Conservation (phyloP, 2,329 filamentous ascomycete genomes). For the Aspergillus sp. region DNA sequence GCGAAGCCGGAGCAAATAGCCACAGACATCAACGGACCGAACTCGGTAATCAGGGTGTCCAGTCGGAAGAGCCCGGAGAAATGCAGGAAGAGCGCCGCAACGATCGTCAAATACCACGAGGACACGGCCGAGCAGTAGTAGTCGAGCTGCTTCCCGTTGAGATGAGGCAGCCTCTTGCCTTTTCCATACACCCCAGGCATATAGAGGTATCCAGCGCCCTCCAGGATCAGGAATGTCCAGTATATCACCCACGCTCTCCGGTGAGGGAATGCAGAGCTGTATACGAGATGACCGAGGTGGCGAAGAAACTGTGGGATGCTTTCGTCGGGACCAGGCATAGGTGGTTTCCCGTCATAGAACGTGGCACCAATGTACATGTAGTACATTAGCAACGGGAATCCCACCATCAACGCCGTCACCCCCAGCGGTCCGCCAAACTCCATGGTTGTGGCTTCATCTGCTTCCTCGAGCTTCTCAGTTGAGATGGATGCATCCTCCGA, state of each 20-base stretch:
- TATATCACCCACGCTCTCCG: conserved; percentile 85
- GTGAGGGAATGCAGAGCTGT: conserved; percentile 79
- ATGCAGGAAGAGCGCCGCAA: conserved; percentile 67
- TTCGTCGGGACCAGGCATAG: conserved; percentile 63
- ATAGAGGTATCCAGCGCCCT: conserved; percentile 76
- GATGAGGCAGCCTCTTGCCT: conserved; percentile 81
- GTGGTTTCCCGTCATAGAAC: conserved; percentile 83
- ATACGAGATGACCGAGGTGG: conserved; percentile 69
- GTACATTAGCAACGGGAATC: conserved; percentile 91
- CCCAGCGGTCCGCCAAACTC: conserved; percentile 88
- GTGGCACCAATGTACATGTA: conserved; percentile 98
- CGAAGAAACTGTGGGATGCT: conserved; percentile 66
- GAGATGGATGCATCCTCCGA: not conserved
- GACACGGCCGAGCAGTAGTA: conserved; percentile 91
- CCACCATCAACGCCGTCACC: conserved; percentile 76
- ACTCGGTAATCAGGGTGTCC: conserved; percentile 89
- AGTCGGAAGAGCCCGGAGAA: conserved; percentile 79
- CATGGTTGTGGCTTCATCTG: conserved; percentile 21
- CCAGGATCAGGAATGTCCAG: conserved; percentile 85
- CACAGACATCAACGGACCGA: conserved; percentile 87
- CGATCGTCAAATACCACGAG: conserved; percentile 83
- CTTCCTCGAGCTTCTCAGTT: not conserved
- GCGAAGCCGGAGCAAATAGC: conserved; percentile 87
- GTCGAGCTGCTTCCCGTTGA: conserved; percentile 75
- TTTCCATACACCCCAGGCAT: conserved; percentile 84